These are phyloP conservation scores for Scalesia atractyloides DNA, from an alignment of 129 eudicot species.

Conservation along the genomic window DNA sequence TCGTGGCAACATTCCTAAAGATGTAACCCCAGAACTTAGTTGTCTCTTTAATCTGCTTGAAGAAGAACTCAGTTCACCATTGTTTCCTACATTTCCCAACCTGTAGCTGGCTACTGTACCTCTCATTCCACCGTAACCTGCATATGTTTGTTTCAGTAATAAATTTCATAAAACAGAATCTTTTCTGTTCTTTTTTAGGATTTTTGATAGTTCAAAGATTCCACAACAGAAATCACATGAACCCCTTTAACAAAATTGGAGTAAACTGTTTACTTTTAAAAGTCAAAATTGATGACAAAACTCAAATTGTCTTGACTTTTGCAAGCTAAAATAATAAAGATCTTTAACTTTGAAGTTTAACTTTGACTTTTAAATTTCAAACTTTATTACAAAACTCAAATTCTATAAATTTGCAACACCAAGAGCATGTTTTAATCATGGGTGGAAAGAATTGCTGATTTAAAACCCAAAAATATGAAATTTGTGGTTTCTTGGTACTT, in stretches of 20 bases:
- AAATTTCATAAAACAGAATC: neutral
- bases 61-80: constrained; percentile 43
- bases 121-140: constrained; percentile 56
- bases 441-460: neutral
- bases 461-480: neutral
- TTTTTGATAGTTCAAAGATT: neutral
- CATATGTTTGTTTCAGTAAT: constrained; percentile 34
- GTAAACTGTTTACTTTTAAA: constrained; percentile 5
- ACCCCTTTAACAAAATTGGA: neutral
- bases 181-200: neutral
- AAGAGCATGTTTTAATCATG: constrained; percentile 12
- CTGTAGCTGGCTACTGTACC: constrained; percentile 53
- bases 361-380: too few relatives aligned
- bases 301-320: neutral
- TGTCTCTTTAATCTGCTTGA: constrained; percentile 50
- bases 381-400: too few relatives aligned
- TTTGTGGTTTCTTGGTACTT: too few relatives aligned
- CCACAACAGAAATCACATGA: neutral
- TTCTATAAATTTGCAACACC: too few relatives aligned
- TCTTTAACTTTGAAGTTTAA: too few relatives aligned
- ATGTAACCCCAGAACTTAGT: constrained; percentile 40
- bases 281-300: constrained; percentile 17
- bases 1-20: constrained; percentile 55
- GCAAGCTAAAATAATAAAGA: neutral
- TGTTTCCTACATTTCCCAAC: constrained; percentile 43